phyloP scores from a whole-genome alignment of 495 filamentous ascomycete genomes.

The Hypoxylon fuscum region DNA sequence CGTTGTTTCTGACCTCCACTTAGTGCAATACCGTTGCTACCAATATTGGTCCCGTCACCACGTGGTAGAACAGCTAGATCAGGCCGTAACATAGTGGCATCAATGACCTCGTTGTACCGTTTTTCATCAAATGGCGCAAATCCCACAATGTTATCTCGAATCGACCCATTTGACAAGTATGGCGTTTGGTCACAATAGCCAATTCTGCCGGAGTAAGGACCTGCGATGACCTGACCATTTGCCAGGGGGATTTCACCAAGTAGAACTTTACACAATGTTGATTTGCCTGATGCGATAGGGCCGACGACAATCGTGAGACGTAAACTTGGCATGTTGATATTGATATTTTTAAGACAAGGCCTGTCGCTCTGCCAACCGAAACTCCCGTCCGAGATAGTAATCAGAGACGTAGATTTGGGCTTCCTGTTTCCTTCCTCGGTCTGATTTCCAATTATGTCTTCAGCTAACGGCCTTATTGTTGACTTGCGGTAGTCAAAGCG shows the following conservation, averaged over 20 bases:
- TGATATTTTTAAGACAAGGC: constrained; percentile 45
- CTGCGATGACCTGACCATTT: constrained; percentile 30
- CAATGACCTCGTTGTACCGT: constrained; percentile 69
- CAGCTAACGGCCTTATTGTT: not conserved
- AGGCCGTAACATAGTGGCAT: constrained; percentile 65
- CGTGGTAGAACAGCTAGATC: constrained; percentile 63
- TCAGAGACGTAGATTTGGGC: not conserved
- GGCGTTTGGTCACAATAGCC: constrained; percentile 47
- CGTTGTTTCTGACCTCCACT: constrained; percentile 75
- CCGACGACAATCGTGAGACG: constrained; percentile 54
- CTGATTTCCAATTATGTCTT: not conserved
- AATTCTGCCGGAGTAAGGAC: constrained; percentile 5
- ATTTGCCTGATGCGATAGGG: constrained; percentile 60
- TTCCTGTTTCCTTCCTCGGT: not conserved
- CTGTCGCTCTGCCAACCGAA: constrained; percentile 56
- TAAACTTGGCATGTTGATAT: constrained; percentile 45
- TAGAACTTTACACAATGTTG: constrained; percentile 57
- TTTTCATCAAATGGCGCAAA: constrained; percentile 60
- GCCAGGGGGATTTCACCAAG: constrained; percentile 56
- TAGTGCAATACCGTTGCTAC: constrained; percentile 69
- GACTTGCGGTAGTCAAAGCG: constrained; percentile 29
- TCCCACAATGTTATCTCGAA: constrained; percentile 64
- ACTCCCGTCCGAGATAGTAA: constrained; percentile 41
- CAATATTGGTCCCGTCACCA: constrained; percentile 67
- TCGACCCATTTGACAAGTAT: constrained; percentile 66